These are phyloP conservation scores for Fusarium pseudocircinatum DNA, from an alignment of 2,329 filamentous ascomycete genomes.

Conservation along the genomic window DNA sequence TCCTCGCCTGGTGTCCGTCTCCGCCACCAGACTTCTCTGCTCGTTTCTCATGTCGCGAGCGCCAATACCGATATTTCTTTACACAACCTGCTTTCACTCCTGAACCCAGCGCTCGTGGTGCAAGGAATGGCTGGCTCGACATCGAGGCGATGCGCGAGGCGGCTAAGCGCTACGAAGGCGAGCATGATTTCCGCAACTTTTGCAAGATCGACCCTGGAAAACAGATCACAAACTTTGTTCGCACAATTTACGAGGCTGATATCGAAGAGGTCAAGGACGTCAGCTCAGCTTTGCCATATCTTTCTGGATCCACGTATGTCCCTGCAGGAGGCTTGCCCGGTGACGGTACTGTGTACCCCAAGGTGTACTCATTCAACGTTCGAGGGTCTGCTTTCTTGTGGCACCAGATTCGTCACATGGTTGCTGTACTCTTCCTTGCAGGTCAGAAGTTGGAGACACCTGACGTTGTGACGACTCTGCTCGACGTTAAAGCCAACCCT, in stretches of 20 bases:
- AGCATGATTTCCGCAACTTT: conserved; percentile 96
- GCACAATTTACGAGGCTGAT: conserved; percentile 81
- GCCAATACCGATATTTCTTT: conserved; percentile 97
- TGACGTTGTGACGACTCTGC: conserved; percentile 74
- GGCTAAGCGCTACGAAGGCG: conserved; percentile 80
- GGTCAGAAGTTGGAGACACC: conserved; percentile 87
- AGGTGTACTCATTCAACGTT: conserved; percentile 88
- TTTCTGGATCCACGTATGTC: conserved; percentile 54
- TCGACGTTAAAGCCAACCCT: conserved; percentile 77
- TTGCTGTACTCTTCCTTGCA: conserved; percentile 90
- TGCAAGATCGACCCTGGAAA: conserved; percentile 94
- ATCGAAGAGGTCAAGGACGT: conserved; percentile 74
- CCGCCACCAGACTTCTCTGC: conserved; percentile 86
- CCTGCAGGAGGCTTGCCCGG: conserved; percentile 22
- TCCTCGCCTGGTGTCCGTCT: conserved; percentile 91
- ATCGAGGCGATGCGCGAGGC: conserved; percentile 86
- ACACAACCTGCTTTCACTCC: conserved; percentile 90
- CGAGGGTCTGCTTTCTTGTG: conserved; percentile 94
- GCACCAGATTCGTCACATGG: conserved; percentile 97
- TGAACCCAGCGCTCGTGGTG: conserved; percentile 49
- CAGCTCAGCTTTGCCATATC: conserved; percentile 65
- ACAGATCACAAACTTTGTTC: conserved; percentile 84
- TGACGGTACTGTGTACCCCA: conserved; percentile 53
- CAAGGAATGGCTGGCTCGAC: conserved; percentile 81
- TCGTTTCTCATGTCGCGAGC: conserved; percentile 89